Evolutionary conservation across 768 basidiomycete species (phyloP).

Genomic region (Saitozyma podzolica): DNA sequence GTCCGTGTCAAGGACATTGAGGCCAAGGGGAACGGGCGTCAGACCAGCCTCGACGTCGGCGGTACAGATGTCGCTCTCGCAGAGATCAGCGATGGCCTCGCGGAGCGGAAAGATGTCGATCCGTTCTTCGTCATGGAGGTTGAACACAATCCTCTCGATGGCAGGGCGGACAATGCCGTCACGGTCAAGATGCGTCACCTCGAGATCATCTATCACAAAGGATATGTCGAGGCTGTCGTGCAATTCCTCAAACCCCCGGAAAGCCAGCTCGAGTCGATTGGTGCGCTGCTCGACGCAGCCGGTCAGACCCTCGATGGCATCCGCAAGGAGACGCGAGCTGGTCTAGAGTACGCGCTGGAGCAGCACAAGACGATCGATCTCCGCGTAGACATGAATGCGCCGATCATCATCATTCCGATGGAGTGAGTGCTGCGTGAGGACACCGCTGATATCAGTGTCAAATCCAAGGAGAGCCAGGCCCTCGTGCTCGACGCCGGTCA

Average conservation of each 20-base stretch:
- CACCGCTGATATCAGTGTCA: conserved; percentile 60
- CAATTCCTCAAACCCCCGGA: conserved; percentile 90
- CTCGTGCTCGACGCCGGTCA: conserved; percentile 94
- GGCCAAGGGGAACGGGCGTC: conserved; percentile 18
- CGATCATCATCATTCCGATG: conserved; percentile 95
- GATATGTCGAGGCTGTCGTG: conserved; percentile 88
- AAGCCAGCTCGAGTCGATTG: conserved; percentile 91
- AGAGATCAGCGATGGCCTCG: conserved; percentile 42
- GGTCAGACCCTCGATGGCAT: conserved; percentile 90
- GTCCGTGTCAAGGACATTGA: conserved; percentile 71
- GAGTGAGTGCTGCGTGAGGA: conserved; percentile 59
- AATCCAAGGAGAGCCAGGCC: conserved; percentile 73
- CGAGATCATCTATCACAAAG: conserved; percentile 94
- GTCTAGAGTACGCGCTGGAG: conserved; percentile 88
- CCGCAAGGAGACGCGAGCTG: conserved; percentile 88
- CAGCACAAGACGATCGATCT: conserved; percentile 93
- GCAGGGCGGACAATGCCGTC: conserved; percentile 84
- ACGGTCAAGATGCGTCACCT: conserved; percentile 88
- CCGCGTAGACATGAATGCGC: conserved; percentile 94
- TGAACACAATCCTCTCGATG: conserved; percentile 87
- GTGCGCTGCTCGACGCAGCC: conserved; percentile 84
- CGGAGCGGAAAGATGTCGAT: conserved; percentile 55
- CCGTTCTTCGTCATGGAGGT: conserved; percentile 87
- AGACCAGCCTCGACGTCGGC: conserved; percentile 34
- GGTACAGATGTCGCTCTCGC: conserved; percentile 22